Percentiles rank a stretch among this genome's conserved stretches.
Evolutionary conservation across 805 yeast genomes (phyloP).

Genomic region (Yamadazyma paraphyllophila): DNA sequence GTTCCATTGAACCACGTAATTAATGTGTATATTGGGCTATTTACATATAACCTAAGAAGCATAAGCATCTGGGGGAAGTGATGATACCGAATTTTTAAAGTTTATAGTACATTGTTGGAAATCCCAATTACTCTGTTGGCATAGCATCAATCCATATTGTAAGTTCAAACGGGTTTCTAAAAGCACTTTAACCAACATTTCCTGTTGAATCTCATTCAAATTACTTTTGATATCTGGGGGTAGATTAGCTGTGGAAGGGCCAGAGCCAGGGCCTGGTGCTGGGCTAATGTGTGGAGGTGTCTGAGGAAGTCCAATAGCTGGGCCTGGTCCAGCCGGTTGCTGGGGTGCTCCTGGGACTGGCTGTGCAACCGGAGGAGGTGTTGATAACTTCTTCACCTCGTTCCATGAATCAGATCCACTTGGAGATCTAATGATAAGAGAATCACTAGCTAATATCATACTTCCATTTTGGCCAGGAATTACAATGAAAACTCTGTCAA

Average conservation of each 20-base stretch:
- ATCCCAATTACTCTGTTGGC: conserved; percentile 87
- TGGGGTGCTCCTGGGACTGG: conserved; percentile 9
- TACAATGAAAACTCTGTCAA: conserved; percentile 83
- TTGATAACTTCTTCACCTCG: conserved; percentile 10
- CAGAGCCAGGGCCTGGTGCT: conserved; percentile 18
- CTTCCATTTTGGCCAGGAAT: conserved; percentile 66
- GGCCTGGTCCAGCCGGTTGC: conserved; percentile 10
- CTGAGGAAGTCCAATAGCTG: conserved; percentile 14
- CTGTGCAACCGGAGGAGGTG: conserved; percentile 8
- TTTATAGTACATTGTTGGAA: conserved; percentile 64
- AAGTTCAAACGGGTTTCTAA: conserved; percentile 71
- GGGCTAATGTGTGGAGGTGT: conserved; percentile 15
- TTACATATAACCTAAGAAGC: neutral
- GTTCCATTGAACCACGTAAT: too few species aligned
- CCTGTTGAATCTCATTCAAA: conserved; percentile 56
- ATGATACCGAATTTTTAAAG: conserved; percentile 64
- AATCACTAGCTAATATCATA: conserved; percentile 84
- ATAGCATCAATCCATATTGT: conserved; percentile 78
- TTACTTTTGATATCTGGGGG: conserved; percentile 57
- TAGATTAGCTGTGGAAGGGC: conserved; percentile 37
- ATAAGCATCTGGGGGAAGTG: conserved; percentile 44
- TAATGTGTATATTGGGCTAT: too few species aligned
- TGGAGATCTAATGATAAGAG: conserved; percentile 63
- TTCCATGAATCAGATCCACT: conserved; percentile 60
- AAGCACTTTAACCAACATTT: conserved; percentile 61